Evolutionary conservation across 2,329 filamentous ascomycete species (phyloP).

Genomic region (Colletotrichum graminicola): DNA sequence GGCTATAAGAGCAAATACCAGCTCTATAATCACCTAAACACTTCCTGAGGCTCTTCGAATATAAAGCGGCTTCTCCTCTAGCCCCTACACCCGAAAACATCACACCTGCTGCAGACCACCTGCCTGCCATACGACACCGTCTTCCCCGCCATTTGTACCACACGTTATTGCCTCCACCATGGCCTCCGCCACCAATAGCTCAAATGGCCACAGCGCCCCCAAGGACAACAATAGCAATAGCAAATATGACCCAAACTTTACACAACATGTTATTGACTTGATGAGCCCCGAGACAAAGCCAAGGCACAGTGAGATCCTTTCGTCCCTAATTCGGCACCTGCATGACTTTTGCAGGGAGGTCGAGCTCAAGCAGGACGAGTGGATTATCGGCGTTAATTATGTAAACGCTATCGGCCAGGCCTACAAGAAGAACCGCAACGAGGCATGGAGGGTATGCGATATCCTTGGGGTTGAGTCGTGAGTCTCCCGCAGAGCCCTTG

Average conservation of each 20-base stretch:
- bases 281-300: slow-evolving; percentile 41
- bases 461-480: slow-evolving; percentile 41
- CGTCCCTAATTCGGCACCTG: slow-evolving; percentile 36
- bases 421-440: slow-evolving; percentile 43
- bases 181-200: slow-evolving; percentile 30
- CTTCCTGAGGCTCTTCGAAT: too few species aligned
- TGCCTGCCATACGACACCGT: too few species aligned
- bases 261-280: slow-evolving; percentile 42
- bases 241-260: slow-evolving; percentile 42
- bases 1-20: too few species aligned
- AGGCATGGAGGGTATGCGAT: slow-evolving; percentile 40
- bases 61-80: too few species aligned
- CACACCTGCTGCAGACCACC: too few species aligned
- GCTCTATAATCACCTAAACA: too few species aligned
- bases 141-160: too few species aligned
- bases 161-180: too few species aligned
- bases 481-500: background rate
- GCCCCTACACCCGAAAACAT: too few species aligned
- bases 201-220: slow-evolving; percentile 14
- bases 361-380: slow-evolving; percentile 40
- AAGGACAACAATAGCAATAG: slow-evolving; percentile 22
- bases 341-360: slow-evolving; percentile 40
- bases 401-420: slow-evolving; percentile 42
- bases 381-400: slow-evolving; percentile 40
- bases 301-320: slow-evolving; percentile 37